phyloP scores from a whole-genome alignment of 2,329 filamentous ascomycete genomes.

The Calycina marina region DNA sequence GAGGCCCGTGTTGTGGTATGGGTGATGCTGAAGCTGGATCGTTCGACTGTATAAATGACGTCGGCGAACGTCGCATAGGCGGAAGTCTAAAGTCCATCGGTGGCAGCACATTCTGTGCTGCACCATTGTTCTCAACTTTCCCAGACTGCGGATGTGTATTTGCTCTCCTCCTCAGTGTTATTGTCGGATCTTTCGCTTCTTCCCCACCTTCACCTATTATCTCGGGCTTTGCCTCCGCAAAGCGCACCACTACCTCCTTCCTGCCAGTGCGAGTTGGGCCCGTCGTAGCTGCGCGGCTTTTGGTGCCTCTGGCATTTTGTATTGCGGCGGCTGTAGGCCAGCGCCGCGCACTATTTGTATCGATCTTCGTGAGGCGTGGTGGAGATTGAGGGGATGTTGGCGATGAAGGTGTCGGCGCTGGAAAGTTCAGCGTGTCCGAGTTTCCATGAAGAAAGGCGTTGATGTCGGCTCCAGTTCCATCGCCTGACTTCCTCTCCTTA shows the following conservation, averaged over 20 bases:
- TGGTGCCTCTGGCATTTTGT: slow-evolving; percentile 9
- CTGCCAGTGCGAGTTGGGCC: slow-evolving; percentile 29
- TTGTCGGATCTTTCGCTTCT: slow-evolving; percentile 39
- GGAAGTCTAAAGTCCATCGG: slow-evolving; percentile 32
- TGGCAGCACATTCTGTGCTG: slow-evolving; percentile 3
- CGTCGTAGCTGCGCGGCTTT: slow-evolving; percentile 17
- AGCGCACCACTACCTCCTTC: slow-evolving; percentile 61
- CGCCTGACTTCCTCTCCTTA: slow-evolving; percentile 19
- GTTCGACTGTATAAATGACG: slow-evolving; percentile 28
- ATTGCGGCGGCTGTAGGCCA: slow-evolving; percentile 35
- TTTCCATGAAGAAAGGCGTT: slow-evolving; percentile 1
- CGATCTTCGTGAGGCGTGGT: slow-evolving; percentile 24
- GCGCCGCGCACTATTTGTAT: slow-evolving; percentile 32
- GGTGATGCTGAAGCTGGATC: slow-evolving; percentile 2
- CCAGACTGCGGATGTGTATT: slow-evolving; percentile 13
- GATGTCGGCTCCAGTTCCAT: not conserved
- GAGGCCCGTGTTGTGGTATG: not conserved
- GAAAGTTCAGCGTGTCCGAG: slow-evolving; percentile 1
- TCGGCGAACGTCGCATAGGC: slow-evolving; percentile 41
- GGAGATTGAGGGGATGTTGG: slow-evolving; percentile 26
- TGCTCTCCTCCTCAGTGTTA: slow-evolving; percentile 38
- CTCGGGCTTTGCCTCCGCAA: slow-evolving; percentile 57
- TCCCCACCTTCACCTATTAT: slow-evolving; percentile 88
- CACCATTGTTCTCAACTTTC: slow-evolving; percentile 3
- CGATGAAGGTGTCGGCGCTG: not conserved